phyloP scores from a whole-genome alignment of 495 filamentous ascomycete genomes.

The Tuber calosporum region DNA sequence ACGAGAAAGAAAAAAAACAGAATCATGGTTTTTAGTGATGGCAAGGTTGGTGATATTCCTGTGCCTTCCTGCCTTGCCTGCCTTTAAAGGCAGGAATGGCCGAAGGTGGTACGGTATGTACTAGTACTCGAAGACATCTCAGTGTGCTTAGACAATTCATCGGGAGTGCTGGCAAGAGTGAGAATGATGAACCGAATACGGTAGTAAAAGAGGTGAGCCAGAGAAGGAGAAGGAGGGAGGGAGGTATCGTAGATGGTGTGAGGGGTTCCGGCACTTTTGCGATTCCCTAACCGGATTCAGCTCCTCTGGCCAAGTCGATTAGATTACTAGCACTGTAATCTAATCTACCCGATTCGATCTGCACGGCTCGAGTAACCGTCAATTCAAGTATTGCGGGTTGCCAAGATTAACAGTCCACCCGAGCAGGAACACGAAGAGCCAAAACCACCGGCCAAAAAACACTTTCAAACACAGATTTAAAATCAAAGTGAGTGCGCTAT shows the following conservation, averaged over 20 bases:
- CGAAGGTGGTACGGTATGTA: neutral
- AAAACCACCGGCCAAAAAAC: neutral
- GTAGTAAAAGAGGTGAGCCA: neutral
- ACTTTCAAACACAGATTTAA: neutral
- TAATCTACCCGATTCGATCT: neutral
- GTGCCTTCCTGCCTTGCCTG: too few species aligned
- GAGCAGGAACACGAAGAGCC: too few species aligned
- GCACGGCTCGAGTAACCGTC: neutral
- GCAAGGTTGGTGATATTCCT: neutral
- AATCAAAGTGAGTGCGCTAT: neutral
- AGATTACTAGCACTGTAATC: too few species aligned
- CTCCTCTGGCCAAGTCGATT: neutral
- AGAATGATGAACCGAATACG: neutral
- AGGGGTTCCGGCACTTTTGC: neutral
- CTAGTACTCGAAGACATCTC: neutral
- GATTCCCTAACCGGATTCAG: neutral
- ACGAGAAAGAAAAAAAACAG: neutral
- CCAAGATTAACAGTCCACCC: neutral
- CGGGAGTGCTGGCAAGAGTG: neutral
- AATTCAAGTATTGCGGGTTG: neutral
- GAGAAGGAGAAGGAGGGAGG: neutral
- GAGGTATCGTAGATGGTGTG: neutral
- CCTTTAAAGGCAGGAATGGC: neutral
- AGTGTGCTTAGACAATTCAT: neutral
- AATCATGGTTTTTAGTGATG: neutral